Evolutionary conservation across 257 asterid species (phyloP).

Genomic region (Leptodermis oblonga): DNA sequence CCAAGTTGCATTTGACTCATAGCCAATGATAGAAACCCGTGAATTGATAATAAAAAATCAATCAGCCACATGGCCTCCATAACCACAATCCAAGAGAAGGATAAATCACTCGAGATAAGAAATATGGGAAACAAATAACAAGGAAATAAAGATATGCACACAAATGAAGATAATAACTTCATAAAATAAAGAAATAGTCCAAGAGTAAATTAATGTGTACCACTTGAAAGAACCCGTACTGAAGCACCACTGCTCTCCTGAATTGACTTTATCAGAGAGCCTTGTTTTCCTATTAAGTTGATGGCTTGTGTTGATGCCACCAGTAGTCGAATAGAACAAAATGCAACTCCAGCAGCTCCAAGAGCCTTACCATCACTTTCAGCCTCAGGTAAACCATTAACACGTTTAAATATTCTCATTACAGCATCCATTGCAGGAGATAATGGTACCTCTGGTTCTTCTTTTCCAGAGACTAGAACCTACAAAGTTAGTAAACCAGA

Average conservation of each 20-base stretch:
- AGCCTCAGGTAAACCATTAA: slow-evolving; percentile 50
- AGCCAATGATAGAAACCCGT: not conserved
- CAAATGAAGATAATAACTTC: not conserved
- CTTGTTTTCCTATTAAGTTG: slow-evolving; percentile 74
- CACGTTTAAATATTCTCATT: slow-evolving; percentile 57
- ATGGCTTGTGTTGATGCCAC: slow-evolving; percentile 78
- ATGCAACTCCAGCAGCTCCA: slow-evolving; percentile 43
- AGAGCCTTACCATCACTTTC: slow-evolving; percentile 34
- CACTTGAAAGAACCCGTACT: slow-evolving; percentile 57
- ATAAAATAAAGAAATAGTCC: not conserved
- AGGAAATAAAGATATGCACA: not conserved
- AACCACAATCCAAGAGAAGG: not conserved
- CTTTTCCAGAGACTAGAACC: slow-evolving; percentile 78
- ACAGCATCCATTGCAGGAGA: slow-evolving; percentile 82
- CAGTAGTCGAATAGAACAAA: slow-evolving; percentile 53
- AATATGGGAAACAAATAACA: not conserved
- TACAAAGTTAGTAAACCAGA: slow-evolving; percentile 23
- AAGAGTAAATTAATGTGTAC: slow-evolving; percentile 27
- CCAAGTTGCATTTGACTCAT: not conserved
- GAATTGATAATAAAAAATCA: not conserved
- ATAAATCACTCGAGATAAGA: not conserved
- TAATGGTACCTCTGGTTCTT: slow-evolving; percentile 61
- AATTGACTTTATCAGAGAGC: slow-evolving; percentile 63
- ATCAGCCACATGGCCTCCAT: not conserved
- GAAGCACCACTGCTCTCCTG: slow-evolving; percentile 69